Base-by-base conservation (phyloP, 2,329 filamentous ascomycete genomes). In the Pestalotiopsis sp. region DNA sequence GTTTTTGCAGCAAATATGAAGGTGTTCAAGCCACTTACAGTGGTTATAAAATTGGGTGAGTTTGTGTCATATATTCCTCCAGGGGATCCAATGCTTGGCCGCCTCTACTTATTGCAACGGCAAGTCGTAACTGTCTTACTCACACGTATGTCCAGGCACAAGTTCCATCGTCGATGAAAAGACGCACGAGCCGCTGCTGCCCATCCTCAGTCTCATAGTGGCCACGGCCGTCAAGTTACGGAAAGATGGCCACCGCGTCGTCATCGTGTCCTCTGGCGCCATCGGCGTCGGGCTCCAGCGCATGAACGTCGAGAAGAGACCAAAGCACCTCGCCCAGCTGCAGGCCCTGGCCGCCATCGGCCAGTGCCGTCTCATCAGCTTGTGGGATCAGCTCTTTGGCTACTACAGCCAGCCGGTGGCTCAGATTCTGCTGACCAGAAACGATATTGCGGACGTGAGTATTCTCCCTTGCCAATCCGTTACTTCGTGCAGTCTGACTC, bases 131-230 rank as follows among this genome's bases (percentile, higher is more conserved):
- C n/a, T 31, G 38, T 23, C 45, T 62, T 27, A 66, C 56, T 66
- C 17, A 70, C 38, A 68, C 66, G 64, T 9, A 66, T 58, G 3
- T 69, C 70, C 74, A 99, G 96, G 96, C 75, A 98, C 96, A 61
- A 98, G 94, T 81, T 98, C 96, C n/a, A 98, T 99, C 74, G 95
- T 99, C 72, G 94, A 98, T 82, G 96, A 99, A 80, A 92, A 91
- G 78, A 97, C 93, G 25, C 96, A 97, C 82, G 93, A 98, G 78
- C 96, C 96, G 3, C 88, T 98, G 45, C 87, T 99, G 52, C 96
- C 95, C 4, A 97, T 94, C 74, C 85, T 99, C 68, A 95, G 93
- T 70, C 85, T 95, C 70, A 98, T 99, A 73, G 96, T 98, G 72
- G 94, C 98, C 82, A 98, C 96, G 23, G 94, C 94, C 14, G 92